Base-by-base conservation (phyloP, 805 yeast genomes). In the Cyberlindnera mrakii region DNA sequence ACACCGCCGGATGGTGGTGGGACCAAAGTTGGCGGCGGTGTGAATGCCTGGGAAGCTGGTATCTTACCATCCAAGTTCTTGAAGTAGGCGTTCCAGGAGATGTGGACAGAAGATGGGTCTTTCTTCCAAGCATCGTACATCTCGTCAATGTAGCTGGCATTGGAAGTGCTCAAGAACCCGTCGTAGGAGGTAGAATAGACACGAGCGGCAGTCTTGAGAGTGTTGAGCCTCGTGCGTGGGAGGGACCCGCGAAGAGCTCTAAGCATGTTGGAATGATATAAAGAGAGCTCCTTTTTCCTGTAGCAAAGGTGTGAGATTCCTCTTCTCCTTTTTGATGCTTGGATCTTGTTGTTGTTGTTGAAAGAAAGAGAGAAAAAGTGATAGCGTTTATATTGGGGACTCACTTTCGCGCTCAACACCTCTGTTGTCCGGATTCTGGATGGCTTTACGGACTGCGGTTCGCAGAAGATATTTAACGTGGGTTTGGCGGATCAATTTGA, bases 81-180 rank as follows among this genome's bases (percentile, higher is more conserved):
- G 77, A 93, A 93, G 70, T 93, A 93, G 7, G 96, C 90, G 63
- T 88, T 84, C 99, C 99, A 93, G 19, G 97, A 90, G 33, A 81
- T 82, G 65, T 93, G 99, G 35, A 93, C 99, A 42, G 91, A 80
- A 35, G 71, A 50, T 27, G 98, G 99, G 64, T 93, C 99, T 51
- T 78, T 66, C 59, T 79, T 76, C 98, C 98, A 93, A 40, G 96
- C 90, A 51, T 79, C 79, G 67, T 89, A 93, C 99, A 93, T 93
- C 71, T 93, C 97, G 66, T 93, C 99, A 57, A 93, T 85, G 67
- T 93, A 93, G 58, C 81, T 80, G 50, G 96, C 93, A 66, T 86
- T 86, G 63, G 80, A 79, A 47, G 93, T 78, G 54, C 85, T 85
- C 54, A 90, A 68, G 66, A 93, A 93, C 34, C 80, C 74, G 68